Evolutionary conservation across 2,329 filamentous ascomycete genomes (phyloP).

Genomic region (Amylocarpus encephaloides): DNA sequence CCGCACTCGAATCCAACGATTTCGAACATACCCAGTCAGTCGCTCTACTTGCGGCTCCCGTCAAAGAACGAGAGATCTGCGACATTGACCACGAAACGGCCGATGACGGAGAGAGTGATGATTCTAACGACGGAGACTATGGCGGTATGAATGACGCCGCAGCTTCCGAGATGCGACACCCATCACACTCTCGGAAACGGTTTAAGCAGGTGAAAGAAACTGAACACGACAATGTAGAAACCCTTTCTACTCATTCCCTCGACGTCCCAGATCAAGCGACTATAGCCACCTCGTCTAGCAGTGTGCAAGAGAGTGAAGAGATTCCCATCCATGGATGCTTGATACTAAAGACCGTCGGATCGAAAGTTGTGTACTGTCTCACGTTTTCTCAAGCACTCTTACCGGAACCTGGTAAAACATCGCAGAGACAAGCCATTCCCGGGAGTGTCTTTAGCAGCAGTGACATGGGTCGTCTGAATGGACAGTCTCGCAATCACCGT

Average conservation of each 20-base stretch:
- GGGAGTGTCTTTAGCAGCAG: background rate
- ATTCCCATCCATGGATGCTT: constrained; percentile 16
- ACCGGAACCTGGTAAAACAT: background rate
- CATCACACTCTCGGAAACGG: constrained; percentile 9
- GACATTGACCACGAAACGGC: constrained; percentile 9
- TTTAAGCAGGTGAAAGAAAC: constrained; percentile 7
- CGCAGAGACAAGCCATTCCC: background rate
- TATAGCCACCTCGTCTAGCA: constrained; percentile 9
- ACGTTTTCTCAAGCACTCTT: constrained; percentile 17
- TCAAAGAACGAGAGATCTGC: constrained; percentile 15
- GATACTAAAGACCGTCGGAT: constrained; percentile 14
- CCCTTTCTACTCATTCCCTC: constrained; percentile 11
- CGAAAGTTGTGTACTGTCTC: constrained; percentile 16
- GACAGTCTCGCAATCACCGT: constrained; percentile 16
- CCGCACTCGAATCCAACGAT: too few relatives aligned
- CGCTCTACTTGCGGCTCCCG: too few relatives aligned
- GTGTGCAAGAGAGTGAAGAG: constrained; percentile 18
- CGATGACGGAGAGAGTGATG: constrained; percentile 12
- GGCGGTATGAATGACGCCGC: constrained; percentile 12
- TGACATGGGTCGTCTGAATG: constrained; percentile 10
- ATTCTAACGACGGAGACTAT: constrained; percentile 19
- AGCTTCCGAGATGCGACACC: constrained; percentile 7
- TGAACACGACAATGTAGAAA: background rate
- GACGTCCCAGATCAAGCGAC: constrained; percentile 14
- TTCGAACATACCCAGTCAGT: too few relatives aligned